Conservation (phyloP, 2,329 filamentous ascomycete genomes). For the Mycosphaerella sp. region DNA sequence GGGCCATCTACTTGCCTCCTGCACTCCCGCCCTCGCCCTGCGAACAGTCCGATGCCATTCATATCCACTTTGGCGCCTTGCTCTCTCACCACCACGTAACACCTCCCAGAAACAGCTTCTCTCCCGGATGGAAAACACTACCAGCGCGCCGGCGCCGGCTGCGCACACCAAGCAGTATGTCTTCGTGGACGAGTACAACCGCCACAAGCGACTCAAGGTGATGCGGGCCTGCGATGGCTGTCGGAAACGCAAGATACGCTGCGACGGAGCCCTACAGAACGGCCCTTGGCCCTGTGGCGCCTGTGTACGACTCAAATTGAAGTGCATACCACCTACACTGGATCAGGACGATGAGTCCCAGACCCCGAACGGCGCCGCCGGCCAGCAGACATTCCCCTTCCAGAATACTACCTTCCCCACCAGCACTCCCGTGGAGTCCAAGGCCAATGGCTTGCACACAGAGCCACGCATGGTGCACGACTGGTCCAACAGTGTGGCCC, state of each 20-base stretch:
- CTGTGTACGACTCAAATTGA: constrained; percentile 83
- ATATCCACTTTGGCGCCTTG: constrained; percentile 15
- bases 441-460: constrained; percentile 9
- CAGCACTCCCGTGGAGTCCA: constrained; percentile 12
- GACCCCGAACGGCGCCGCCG: constrained; percentile 18
- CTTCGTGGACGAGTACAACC: constrained; percentile 97
- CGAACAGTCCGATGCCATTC: constrained; percentile 15
- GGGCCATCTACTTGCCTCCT: constrained; percentile 1
- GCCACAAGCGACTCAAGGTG: constrained; percentile 93
- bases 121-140: constrained; percentile 17
- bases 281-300: constrained; percentile 89
- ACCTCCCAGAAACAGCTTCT: constrained; percentile 10
- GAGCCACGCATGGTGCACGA: constrained; percentile 20
- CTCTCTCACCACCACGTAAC: constrained; percentile 9
- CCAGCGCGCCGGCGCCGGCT: constrained; percentile 44
- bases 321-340: constrained; percentile 84
- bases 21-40: neutral
- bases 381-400: constrained; percentile 29
- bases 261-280: constrained; percentile 93
- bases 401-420: constrained; percentile 24
- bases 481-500: constrained; percentile 13
- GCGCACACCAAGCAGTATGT: constrained; percentile 93
- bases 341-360: constrained; percentile 58
- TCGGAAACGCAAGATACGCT: constrained; percentile 92
- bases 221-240: constrained; percentile 98